Percentiles rank a stretch among this genome's conserved stretches.
phyloP scores from a whole-genome alignment of 495 filamentous ascomycete genomes.

The Thermochaetoides thermophila region DNA sequence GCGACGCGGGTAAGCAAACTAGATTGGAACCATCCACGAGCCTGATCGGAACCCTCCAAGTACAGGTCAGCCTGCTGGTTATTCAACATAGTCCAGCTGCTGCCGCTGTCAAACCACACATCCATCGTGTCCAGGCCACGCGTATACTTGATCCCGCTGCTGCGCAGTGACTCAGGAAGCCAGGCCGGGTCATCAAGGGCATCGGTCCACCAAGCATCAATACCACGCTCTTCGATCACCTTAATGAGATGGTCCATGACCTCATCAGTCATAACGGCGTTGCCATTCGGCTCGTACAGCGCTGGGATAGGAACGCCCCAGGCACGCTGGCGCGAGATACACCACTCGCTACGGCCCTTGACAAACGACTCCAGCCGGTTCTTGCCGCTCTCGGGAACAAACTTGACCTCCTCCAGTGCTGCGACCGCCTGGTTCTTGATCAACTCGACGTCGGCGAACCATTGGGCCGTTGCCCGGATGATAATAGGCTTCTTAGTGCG shows the following conservation, averaged over 20 bases:
- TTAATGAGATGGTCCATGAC: constrained; percentile 75
- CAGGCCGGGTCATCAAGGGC: constrained; percentile 54
- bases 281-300: constrained; percentile 56
- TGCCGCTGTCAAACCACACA: constrained; percentile 98
- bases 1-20: constrained; percentile 74
- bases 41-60: constrained; percentile 87
- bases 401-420: constrained; percentile 55
- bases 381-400: constrained; percentile 59
- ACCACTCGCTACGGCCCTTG: constrained; percentile 85
- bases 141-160: constrained; percentile 34
- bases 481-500: constrained; percentile 85
- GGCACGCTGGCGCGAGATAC: constrained; percentile 90
- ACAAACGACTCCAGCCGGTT: constrained; percentile 70
- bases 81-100: constrained; percentile 63
- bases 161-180: constrained; percentile 44
- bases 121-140: constrained; percentile 97
- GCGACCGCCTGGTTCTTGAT: constrained; percentile 60
- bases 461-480: constrained; percentile 83
- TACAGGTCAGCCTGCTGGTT: constrained; percentile 68
- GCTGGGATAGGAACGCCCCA: constrained; percentile 97
- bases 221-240: constrained; percentile 59
- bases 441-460: constrained; percentile 82
- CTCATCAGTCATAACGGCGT: constrained; percentile 60
- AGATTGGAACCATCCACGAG: constrained; percentile 99
- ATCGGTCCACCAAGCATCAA: constrained; percentile 90